phyloP scores from a whole-genome alignment of 2,329 filamentous ascomycete species.

The Delphinella strobiligena region DNA sequence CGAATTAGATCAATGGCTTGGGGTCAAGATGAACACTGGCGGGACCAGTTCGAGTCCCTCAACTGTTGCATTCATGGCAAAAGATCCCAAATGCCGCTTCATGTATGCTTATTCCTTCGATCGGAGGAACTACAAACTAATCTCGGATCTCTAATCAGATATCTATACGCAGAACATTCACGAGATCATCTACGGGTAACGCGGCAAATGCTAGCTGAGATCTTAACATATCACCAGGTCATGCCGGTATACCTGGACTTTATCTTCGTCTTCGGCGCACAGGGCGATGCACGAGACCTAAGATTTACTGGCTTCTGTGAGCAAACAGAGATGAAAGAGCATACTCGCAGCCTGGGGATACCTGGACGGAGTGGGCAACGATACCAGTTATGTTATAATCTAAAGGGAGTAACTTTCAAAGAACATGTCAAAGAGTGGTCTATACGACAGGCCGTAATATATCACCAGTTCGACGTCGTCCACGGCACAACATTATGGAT shows the following conservation, averaged over 20 bases:
- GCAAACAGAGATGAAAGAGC: no score
- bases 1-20: no score
- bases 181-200: slow-evolving; percentile 11
- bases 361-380: slow-evolving; percentile 23
- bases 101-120: no score
- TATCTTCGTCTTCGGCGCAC: slow-evolving; percentile 25
- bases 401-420: slow-evolving; percentile 18
- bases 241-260: slow-evolving; percentile 31
- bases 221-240: slow-evolving; percentile 25
- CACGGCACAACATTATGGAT: no score
- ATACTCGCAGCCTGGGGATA: slow-evolving; percentile 20
- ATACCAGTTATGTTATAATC: slow-evolving; percentile 26
- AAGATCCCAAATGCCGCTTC: no score
- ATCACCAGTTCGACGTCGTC: slow-evolving; percentile 30
- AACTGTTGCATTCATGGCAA: no score
- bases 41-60: no score
- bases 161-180: no score
- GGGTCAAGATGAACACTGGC: no score
- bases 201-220: slow-evolving; percentile 10
- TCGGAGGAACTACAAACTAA: no score
- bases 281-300: slow-evolving; percentile 19
- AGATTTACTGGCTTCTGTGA: no score
- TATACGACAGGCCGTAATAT: slow-evolving; percentile 25
- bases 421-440: slow-evolving; percentile 19
- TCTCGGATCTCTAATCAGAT: no score